Conservation (phyloP, 2,329 filamentous ascomycete species). For the Calonectria pauciramosa region DNA sequence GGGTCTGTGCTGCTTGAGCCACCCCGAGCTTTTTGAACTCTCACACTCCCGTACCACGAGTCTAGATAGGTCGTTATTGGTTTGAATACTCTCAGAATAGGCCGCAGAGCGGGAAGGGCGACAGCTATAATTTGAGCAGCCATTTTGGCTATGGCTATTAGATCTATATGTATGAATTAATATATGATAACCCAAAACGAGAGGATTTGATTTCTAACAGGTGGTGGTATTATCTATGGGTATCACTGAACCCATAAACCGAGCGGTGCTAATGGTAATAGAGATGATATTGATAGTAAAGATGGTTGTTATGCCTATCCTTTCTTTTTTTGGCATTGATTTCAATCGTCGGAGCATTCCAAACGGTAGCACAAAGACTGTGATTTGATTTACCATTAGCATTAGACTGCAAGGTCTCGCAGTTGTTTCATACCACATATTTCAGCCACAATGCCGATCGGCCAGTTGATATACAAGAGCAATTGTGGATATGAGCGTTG, state of each 20-base stretch:
- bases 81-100: neutral
- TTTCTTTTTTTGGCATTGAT: neutral
- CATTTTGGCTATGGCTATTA: neutral
- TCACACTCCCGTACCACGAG: neutral
- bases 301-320: neutral
- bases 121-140: neutral
- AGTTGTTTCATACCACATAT: neutral
- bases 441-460: neutral
- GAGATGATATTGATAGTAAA: neutral
- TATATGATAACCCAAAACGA: neutral
- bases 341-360: neutral
- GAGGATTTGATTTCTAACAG: neutral
- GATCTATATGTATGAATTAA: neutral
- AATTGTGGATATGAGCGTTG: no score
- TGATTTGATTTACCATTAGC: neutral
- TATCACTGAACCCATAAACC: neutral
- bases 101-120: neutral
- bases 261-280: neutral
- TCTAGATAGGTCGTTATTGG: neutral
- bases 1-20: neutral
- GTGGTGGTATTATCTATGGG: neutral
- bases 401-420: fast-evolving
- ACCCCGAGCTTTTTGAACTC: neutral
- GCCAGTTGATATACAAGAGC: neutral
- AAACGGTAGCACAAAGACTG: neutral